Conservation (phyloP, 495 filamentous ascomycete genomes). For the Clohesyomyces aquaticus region DNA sequence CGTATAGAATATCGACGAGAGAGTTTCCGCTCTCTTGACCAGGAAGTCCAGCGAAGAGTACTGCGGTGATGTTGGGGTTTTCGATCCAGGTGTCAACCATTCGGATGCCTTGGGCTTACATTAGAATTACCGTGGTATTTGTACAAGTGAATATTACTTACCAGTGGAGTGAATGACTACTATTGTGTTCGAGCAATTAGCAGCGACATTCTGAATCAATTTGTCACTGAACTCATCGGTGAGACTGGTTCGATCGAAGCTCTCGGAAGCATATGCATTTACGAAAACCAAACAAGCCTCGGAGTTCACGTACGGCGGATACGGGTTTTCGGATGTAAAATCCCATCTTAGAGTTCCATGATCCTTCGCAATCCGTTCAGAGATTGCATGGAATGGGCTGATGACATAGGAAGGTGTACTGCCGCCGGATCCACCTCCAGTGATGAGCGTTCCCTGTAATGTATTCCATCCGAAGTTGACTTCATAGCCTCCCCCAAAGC, state of each 20-base stretch:
- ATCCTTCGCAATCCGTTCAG: constrained; percentile 18
- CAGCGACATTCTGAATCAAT: constrained; percentile 38
- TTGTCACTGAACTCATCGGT: constrained; percentile 49
- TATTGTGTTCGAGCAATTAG: constrained; percentile 42
- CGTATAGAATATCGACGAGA: constrained; percentile 35
- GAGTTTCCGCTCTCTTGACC: constrained; percentile 40
- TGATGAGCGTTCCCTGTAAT: constrained; percentile 35
- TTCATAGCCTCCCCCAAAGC: constrained; percentile 46
- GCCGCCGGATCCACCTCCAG: constrained; percentile 35
- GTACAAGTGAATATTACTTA: no score
- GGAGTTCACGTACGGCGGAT: constrained; percentile 31
- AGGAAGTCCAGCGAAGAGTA: constrained; percentile 41
- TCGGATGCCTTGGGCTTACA: no score
- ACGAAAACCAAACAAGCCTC: constrained; percentile 60
- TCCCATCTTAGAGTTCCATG: constrained; percentile 49
- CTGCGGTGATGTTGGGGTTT: constrained; percentile 46
- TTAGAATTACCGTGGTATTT: no score
- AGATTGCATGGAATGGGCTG: constrained; percentile 2
- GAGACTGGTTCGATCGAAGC: constrained; percentile 49
- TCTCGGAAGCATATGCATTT: constrained; percentile 60
- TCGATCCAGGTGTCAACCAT: constrained; percentile 38
- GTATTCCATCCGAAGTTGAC: constrained; percentile 2
- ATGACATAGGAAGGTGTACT: constrained; percentile 26
- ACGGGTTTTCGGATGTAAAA: constrained; percentile 44
- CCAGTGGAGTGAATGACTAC: constrained; percentile 40